Conservation (phyloP, 1,139 yeast species). For the Protomyces macrosporus region DNA sequence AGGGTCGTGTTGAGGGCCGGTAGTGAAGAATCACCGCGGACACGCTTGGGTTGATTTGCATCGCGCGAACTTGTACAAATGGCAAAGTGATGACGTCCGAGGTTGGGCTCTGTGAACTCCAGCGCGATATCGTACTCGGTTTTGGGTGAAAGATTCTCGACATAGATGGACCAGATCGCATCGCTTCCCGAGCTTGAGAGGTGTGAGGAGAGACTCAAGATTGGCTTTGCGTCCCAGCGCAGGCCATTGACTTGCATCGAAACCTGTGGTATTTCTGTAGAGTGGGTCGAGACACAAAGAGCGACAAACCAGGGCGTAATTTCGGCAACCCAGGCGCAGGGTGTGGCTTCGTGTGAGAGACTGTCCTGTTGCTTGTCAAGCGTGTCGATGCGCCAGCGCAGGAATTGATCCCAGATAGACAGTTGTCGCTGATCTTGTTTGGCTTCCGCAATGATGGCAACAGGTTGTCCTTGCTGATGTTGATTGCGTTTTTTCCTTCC, state of each 20-base stretch:
- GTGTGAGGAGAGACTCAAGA: background rate
- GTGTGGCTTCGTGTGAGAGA: background rate
- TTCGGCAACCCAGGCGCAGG: constrained; percentile 4
- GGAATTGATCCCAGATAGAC: constrained; percentile 12
- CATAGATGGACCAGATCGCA: constrained; percentile 1
- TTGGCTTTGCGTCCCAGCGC: constrained; percentile 8
- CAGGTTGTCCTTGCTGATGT: background rate
- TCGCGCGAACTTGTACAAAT: constrained; percentile 7
- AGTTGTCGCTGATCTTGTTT: background rate
- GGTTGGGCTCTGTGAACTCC: background rate
- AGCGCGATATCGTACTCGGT: constrained; percentile 14
- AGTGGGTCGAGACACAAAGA: background rate
- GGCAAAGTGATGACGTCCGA: constrained; percentile 1
- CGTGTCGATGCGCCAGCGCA: constrained; percentile 3
- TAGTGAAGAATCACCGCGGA: background rate
- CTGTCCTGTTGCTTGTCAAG: constrained; percentile 1
- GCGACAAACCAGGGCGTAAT: constrained; percentile 8
- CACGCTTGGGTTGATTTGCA: background rate
- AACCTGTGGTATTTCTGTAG: background rate
- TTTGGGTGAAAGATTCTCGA: constrained; percentile 17
- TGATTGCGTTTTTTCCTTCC: background rate
- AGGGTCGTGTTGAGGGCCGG: constrained; percentile 1
- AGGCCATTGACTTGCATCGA: constrained; percentile 11
- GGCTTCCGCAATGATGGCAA: background rate
- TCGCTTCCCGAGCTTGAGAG: background rate